Conservation (phyloP, 331 rosid genomes). For the Quercus phellos region DNA sequence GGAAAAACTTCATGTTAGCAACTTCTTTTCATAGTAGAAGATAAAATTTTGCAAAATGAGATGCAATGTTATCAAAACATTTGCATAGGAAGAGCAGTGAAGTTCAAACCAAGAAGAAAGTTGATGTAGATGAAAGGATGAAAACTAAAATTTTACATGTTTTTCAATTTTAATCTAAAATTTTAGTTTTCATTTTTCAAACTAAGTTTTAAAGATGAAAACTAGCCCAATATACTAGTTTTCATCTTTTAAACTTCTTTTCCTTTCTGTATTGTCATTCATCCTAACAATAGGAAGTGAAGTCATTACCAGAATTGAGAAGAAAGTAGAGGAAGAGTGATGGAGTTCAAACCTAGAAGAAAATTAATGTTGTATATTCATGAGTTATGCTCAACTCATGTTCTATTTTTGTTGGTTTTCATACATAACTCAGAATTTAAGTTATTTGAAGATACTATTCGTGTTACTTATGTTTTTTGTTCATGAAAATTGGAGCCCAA, state of each 20-base stretch:
- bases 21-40: neutral
- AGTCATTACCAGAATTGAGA: neutral
- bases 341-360: neutral
- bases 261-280: neutral
- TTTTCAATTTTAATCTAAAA: too few relatives aligned
- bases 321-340: neutral
- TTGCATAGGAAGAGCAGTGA: too few relatives aligned
- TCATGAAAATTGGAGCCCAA: neutral
- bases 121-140: too few relatives aligned
- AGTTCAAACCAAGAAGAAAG: too few relatives aligned
- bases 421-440: neutral
- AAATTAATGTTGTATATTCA: neutral
- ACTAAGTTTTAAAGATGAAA: too few relatives aligned
- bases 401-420: neutral
- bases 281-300: neutral
- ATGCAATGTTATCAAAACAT: too few relatives aligned
- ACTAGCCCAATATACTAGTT: too few relatives aligned
- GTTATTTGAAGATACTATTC: neutral
- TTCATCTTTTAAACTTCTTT: too few relatives aligned
- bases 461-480: neutral
- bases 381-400: neutral
- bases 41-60: too few relatives aligned
- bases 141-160: too few relatives aligned
- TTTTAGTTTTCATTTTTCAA: too few relatives aligned
- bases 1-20: neutral